Base-by-base conservation (phyloP, 139 green algal species). In the Chlamydomonas sp. region DNA sequence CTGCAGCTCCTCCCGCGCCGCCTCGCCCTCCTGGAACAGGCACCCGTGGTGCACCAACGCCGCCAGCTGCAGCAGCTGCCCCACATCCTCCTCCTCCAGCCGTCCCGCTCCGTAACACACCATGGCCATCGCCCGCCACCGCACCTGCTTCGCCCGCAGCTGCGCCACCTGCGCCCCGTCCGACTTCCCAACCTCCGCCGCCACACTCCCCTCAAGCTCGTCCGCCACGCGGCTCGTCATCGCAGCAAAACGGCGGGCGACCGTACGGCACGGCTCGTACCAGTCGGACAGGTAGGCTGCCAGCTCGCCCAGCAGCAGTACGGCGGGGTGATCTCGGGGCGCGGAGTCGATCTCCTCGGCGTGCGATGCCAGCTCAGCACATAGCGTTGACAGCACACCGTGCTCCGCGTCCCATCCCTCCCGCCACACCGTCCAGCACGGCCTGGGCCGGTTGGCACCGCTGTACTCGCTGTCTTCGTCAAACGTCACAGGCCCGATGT, bases 291-390 rank as follows among this genome's bases (percentile, higher is more conserved):
- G 88, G 90, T 91, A 94, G 3, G 90, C 85, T 9, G 90, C 88
- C 31, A 93, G 3, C 74, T 91, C 83, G 4, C 91, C 91, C 31
- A 94, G 89, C 62, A 93, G 78, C 75, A 91, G 80, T 68, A 93
- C 81, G 2, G 87, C 60, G 3, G 78, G 78, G n/a, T 91, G 88
- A 17, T 92, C 88, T 1, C 88, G 74, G 0, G 85, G 90, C 78
- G 68, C 80, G 1, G 89, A 0, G 0, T 89, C 75, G 58, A 95
- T 86, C 88, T 93, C 85, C 3, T 75, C 88, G 1, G 89, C 91
- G 14, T 92, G 81, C 8, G 59, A 8, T 2, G 72, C 61, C 77
- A 92, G 78, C 85, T 92, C 88, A 1, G 57, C 68, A 17, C 63
- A 62, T 16, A 93, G 91, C 18, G 85, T 71, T 2, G 49, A 5